phyloP scores from a whole-genome alignment of 257 asterid species.

The Verbascum thapsus region DNA sequence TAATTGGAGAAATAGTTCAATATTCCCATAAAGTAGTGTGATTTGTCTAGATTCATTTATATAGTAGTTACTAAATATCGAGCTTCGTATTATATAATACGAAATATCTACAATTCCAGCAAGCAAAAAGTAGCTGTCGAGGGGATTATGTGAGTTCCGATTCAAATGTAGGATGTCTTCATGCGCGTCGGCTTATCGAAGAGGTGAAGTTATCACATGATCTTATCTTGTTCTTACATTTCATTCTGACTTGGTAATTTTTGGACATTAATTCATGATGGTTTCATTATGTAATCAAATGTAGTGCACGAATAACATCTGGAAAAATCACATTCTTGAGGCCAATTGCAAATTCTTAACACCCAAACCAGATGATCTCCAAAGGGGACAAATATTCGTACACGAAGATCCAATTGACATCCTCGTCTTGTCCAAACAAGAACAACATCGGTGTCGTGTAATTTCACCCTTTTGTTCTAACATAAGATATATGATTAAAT shows the following conservation, averaged over 20 bases:
- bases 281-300: not conserved
- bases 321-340: slow-evolving; percentile 20
- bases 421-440: slow-evolving; percentile 8
- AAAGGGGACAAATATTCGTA: not conserved
- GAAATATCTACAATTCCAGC: slow-evolving; percentile 12
- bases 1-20: too few relatives aligned
- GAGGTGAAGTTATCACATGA: not conserved
- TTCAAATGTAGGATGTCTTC: slow-evolving; percentile 22
- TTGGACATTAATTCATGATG: not conserved
- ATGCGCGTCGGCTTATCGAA: slow-evolving; percentile 22
- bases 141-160: slow-evolving; percentile 30
- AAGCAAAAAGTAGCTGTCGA: slow-evolving; percentile 34
- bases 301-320: slow-evolving; percentile 21
- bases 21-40: too few relatives aligned
- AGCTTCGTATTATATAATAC: not conserved
- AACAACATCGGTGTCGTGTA: slow-evolving; percentile 36
- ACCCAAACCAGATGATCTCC: slow-evolving; percentile 1
- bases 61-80: not conserved
- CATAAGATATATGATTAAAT: too few relatives aligned
- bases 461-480: not conserved
- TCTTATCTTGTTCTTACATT: not conserved
- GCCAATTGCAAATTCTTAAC: slow-evolving; percentile 25
- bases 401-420: slow-evolving; percentile 6
- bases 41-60: too few relatives aligned
- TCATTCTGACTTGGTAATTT: not conserved